These are phyloP conservation scores for Mycena capillaripes DNA, from an alignment of 768 basidiomycete genomes.

Conservation along the genomic window DNA sequence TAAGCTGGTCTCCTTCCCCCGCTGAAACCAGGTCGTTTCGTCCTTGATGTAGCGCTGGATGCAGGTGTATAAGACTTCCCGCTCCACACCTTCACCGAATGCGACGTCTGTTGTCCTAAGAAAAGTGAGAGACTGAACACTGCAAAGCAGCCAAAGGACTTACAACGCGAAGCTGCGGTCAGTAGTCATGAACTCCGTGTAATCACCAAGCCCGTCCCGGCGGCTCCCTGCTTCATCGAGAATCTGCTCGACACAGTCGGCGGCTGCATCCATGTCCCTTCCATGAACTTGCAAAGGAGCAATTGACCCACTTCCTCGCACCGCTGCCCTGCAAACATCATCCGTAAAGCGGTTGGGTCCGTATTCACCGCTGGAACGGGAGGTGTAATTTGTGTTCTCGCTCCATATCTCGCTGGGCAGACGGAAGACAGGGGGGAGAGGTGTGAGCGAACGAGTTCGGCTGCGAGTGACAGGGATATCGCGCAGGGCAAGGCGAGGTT, in stretches of 20 bases:
- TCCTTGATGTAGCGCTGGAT: not conserved
- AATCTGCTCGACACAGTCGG: not conserved
- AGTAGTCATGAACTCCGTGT: not conserved
- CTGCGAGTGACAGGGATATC: not conserved
- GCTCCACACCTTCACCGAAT: not conserved
- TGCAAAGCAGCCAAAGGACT: not conserved
- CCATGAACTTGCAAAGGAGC: not conserved
- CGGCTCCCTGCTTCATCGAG: slow-evolving; percentile 1
- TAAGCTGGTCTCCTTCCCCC: not conserved
- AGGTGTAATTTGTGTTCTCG: not conserved
- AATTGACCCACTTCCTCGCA: not conserved
- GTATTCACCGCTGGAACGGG: not conserved
- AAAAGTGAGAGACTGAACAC: not conserved
- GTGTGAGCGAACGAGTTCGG: not conserved
- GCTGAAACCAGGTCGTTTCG: not conserved
- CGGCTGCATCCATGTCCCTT: not conserved
- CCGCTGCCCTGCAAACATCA: not conserved
- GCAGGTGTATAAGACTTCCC: not conserved
- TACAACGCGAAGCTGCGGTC: slow-evolving; percentile 4
- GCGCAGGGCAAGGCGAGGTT: not conserved
- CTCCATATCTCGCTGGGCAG: slow-evolving; percentile 7
- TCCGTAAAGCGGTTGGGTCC: not conserved
- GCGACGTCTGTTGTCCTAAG: not conserved
- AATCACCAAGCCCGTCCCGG: not conserved
- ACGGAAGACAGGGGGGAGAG: not conserved